A percentile compares a stretch with the other conserved stretches of the same genome.
These are phyloP conservation scores for Lasiodiplodia sp. DNA, from an alignment of 2,329 filamentous ascomycete species.

Conservation along the genomic window DNA sequence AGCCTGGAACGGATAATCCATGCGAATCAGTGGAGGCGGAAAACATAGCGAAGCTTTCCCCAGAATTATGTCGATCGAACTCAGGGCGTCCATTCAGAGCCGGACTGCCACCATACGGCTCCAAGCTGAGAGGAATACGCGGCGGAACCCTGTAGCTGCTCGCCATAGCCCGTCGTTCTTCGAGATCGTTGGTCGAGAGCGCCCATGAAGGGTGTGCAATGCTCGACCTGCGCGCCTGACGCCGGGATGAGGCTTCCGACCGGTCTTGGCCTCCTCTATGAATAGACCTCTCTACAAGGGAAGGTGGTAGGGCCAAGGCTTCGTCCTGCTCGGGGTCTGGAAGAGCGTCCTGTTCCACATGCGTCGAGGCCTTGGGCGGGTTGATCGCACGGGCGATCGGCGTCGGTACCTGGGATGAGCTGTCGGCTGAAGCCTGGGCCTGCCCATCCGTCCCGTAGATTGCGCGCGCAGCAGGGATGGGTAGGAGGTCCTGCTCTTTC, in stretches of 20 bases:
- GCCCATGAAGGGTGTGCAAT: slow-evolving; percentile 30
- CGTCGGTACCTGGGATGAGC: slow-evolving; percentile 63
- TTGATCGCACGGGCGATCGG: slow-evolving; percentile 58
- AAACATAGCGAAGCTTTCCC: slow-evolving; percentile 70
- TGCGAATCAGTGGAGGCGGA: slow-evolving; percentile 67
- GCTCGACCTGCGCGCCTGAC: slow-evolving; percentile 19
- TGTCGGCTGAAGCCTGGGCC: slow-evolving; percentile 50
- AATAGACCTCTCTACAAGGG: slow-evolving; percentile 33
- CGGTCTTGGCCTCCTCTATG: slow-evolving; percentile 36
- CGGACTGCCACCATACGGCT: slow-evolving; percentile 49
- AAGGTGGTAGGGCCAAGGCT: slow-evolving; percentile 45
- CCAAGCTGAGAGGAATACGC: slow-evolving; percentile 58
- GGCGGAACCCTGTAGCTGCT: slow-evolving; percentile 58
- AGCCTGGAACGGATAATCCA: slow-evolving; percentile 58
- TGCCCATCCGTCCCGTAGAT: slow-evolving; percentile 42
- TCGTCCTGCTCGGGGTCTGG: slow-evolving; percentile 49
- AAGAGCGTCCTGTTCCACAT: slow-evolving; percentile 34
- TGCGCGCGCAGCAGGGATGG: slow-evolving; percentile 44
- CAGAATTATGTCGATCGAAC: slow-evolving; percentile 62
- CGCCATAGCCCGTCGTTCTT: slow-evolving; percentile 47
- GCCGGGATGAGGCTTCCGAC: slow-evolving; percentile 6
- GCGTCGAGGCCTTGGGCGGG: slow-evolving; percentile 28
- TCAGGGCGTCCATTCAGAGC: slow-evolving; percentile 45
- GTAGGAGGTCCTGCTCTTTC: slow-evolving; percentile 31
- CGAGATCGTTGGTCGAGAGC: slow-evolving; percentile 43